Evolutionary conservation across 2,329 filamentous ascomycete genomes (phyloP), one percentile per base, ranked within the genome.

Genomic region (Fusarium torreyae): DNA sequence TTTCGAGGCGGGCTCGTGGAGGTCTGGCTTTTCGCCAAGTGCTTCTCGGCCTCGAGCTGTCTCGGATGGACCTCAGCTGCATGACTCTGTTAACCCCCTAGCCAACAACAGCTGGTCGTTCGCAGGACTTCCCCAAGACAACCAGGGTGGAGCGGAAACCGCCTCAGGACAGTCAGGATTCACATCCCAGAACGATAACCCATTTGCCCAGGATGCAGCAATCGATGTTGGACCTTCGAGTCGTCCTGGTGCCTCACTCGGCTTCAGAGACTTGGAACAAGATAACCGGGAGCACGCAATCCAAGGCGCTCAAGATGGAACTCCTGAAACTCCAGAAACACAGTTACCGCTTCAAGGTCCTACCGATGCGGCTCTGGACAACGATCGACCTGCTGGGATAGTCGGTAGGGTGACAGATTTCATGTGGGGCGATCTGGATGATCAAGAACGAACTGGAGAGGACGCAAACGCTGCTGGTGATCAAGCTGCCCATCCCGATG

Each of bases 31-130:
- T 7, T 38, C 63, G 6, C 51, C 69, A 52, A 69, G 68, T 50
- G 44, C 75, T 33, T 72, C 78, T 18, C 79, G 88, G 38, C 86
- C 85, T 18, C 81, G 88, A 43, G 83, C 88, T 28, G 81, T 83
- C 50, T 90, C 88, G 1, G 88, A 90, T 70, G 88, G 88, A 0
- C 86, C 86, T 6, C 81, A 80, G 43, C 74, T 77, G 7, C 79
- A 79, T 6, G 78, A 81, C 10, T 77, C 77, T 4, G 78, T 84
- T 54, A 85, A 88, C 51, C 85, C 86, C 1, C 75, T 90, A 17
- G 88, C 83, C 2, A 87, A 87, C 73, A 89, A 89, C 66, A 90
- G 80, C 69, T 91, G 88, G 89, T 84, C 84, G 0, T 90, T 90
- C 69, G 79, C 81, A 6, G 78, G 78, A 24, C 65, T 87, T 9